Percentiles rank a stretch among this genome's conserved stretches.
phyloP scores from a whole-genome alignment of 306 rosid species.

The Oxytropis ochrocephala region DNA sequence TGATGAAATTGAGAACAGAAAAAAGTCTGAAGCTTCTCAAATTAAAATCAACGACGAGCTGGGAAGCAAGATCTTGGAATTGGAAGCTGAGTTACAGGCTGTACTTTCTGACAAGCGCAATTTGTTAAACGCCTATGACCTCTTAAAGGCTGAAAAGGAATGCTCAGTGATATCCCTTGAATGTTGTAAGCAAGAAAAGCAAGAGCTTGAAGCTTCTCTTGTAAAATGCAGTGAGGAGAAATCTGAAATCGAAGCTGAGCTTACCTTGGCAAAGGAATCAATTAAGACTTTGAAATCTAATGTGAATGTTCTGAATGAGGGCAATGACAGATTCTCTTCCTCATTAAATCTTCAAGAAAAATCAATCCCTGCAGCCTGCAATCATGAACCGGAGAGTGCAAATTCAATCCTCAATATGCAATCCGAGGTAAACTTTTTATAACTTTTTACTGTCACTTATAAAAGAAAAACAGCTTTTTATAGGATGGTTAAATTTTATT shows the following conservation, averaged over 20 bases:
- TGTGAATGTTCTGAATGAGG: constrained; percentile 33
- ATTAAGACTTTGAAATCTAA: constrained; percentile 37
- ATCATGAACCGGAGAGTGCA: constrained; percentile 37
- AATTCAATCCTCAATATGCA: constrained; percentile 25
- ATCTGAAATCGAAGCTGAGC: constrained; percentile 59
- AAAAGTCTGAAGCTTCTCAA: constrained; percentile 68
- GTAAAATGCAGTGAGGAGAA: constrained; percentile 68
- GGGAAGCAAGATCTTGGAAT: constrained; percentile 70
- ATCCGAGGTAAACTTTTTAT: constrained; percentile 39
- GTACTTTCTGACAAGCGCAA: constrained; percentile 80
- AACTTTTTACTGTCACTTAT: constrained; percentile 16
- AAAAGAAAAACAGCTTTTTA: neutral
- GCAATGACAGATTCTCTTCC: constrained; percentile 15
- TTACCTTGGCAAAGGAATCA: constrained; percentile 46
- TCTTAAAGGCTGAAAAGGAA: constrained; percentile 89
- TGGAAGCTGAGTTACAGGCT: constrained; percentile 78
- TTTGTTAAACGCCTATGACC: constrained; percentile 68
- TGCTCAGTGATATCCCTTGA: constrained; percentile 87
- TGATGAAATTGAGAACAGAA: constrained; percentile 68
- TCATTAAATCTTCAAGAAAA: constrained; percentile 33
- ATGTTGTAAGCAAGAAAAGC: constrained; percentile 94
- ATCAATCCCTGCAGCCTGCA: constrained; percentile 12
- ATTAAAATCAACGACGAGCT: constrained; percentile 75
- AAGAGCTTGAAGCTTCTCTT: constrained; percentile 75
- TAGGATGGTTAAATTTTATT: constrained; percentile 12